Evolutionary conservation across 768 basidiomycete species (phyloP).

Genomic region (Termitomyces sp.): DNA sequence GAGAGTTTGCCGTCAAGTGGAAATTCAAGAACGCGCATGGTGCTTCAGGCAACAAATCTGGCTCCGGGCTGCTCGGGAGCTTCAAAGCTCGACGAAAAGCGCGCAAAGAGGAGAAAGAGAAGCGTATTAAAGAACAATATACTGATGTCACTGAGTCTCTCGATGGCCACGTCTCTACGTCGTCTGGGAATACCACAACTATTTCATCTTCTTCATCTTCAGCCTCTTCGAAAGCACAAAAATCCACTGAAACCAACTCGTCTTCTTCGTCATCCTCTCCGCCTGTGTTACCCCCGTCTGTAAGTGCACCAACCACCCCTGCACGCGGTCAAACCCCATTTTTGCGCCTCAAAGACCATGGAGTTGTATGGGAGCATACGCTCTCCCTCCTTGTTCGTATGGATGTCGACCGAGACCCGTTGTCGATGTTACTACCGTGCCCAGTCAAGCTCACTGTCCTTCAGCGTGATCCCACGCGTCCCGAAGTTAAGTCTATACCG

Average conservation of each 20-base stretch:
- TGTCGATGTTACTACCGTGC: slow-evolving; percentile 47
- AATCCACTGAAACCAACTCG: slow-evolving; percentile 6
- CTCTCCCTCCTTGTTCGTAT: slow-evolving; percentile 57
- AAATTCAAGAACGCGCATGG: slow-evolving; percentile 58
- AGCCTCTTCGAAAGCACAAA: slow-evolving; percentile 10
- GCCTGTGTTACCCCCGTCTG: slow-evolving; percentile 7
- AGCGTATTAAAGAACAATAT: not conserved
- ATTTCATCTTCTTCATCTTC: slow-evolving; percentile 17
- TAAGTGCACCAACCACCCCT: slow-evolving; percentile 25
- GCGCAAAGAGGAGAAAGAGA: slow-evolving; percentile 17
- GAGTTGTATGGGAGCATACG: slow-evolving; percentile 57
- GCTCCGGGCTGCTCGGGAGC: slow-evolving; percentile 36
- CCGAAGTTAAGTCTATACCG: slow-evolving; percentile 29
- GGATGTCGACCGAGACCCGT: slow-evolving; percentile 51
- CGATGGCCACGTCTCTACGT: slow-evolving; percentile 15
- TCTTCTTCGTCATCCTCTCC: slow-evolving; percentile 12
- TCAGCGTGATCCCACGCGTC: slow-evolving; percentile 58
- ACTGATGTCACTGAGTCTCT: slow-evolving; percentile 1
- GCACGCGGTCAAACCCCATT: slow-evolving; percentile 62
- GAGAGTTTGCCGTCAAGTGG: slow-evolving; percentile 71
- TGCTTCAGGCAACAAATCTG: slow-evolving; percentile 31
- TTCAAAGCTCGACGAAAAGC: slow-evolving; percentile 28
- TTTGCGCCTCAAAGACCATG: slow-evolving; percentile 60
- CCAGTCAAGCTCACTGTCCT: slow-evolving; percentile 67
- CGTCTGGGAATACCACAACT: slow-evolving; percentile 13